These are phyloP conservation scores for Cucumis melo DNA, from an alignment of 306 rosid genomes.

Conservation along the genomic window DNA sequence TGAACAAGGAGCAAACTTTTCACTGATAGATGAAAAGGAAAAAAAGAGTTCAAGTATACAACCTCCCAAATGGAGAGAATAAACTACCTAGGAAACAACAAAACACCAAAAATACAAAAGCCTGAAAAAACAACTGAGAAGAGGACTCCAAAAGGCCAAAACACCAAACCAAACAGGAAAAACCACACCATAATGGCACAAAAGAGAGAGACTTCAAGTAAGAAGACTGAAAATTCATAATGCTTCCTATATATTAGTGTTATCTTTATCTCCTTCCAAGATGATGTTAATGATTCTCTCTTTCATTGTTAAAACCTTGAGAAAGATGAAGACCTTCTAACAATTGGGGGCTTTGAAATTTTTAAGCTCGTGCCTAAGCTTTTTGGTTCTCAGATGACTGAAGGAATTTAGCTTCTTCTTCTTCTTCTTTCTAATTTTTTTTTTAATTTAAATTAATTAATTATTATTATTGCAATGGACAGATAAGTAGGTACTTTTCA, in stretches of 20 bases:
- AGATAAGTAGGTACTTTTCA: slow-evolving; percentile 85
- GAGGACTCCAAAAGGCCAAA: no score
- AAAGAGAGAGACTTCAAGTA: no score
- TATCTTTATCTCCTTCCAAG: neutral
- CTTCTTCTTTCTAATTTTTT: no score
- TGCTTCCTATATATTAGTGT: neutral
- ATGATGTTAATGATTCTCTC: neutral
- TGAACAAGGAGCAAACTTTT: no score
- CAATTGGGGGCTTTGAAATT: neutral
- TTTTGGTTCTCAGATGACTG: neutral
- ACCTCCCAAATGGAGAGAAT: no score
- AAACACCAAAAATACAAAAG: no score
- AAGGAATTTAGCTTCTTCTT: neutral
- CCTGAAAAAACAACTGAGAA: no score
- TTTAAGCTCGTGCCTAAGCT: neutral
- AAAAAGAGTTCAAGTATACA: no score
- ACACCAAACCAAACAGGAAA: no score
- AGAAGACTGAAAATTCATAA: neutral
- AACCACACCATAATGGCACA: no score
- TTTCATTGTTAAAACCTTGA: neutral
- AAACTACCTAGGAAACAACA: no score
- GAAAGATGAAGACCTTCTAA: neutral
- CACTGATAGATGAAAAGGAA: no score
- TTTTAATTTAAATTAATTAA: neutral
- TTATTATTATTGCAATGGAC: slow-evolving; percentile 12